Evolutionary conservation across 2,329 filamentous ascomycete species (phyloP).

Genomic region (Paecilomyces dactylethromorphus): DNA sequence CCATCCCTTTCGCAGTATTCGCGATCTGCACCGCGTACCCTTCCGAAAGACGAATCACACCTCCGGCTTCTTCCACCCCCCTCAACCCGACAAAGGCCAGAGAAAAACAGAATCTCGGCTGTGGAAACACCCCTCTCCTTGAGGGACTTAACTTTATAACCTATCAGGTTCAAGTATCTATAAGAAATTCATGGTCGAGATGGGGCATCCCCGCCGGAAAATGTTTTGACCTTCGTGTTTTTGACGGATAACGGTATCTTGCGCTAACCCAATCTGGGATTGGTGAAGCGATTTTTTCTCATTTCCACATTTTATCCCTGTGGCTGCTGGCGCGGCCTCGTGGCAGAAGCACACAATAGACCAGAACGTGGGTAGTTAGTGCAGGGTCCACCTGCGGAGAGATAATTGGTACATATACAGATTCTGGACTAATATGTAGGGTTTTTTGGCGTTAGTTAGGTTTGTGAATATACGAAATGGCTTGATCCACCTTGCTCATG

Average conservation of each 20-base stretch:
- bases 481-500: too few relatives aligned
- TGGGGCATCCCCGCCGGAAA: neutral
- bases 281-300: too few relatives aligned
- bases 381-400: too few relatives aligned
- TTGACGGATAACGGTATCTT: neutral
- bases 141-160: neutral
- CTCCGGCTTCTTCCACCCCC: neutral
- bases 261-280: neutral
- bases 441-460: too few relatives aligned
- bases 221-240: neutral
- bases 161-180: neutral
- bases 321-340: too few relatives aligned
- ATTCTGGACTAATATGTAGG: too few relatives aligned
- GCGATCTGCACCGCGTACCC: neutral
- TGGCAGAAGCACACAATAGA: too few relatives aligned
- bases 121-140: neutral
- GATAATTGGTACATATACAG: too few relatives aligned
- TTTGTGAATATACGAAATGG: too few relatives aligned
- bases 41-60: neutral
- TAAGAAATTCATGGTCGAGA: neutral
- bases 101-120: neutral
- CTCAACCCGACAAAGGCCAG: neutral
- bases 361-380: too few relatives aligned
- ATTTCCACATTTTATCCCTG: neutral
- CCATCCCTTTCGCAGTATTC: neutral